These are phyloP conservation scores for Torulaspora pretoriensis DNA, from an alignment of 1,139 yeast species.

Conservation along the genomic window DNA sequence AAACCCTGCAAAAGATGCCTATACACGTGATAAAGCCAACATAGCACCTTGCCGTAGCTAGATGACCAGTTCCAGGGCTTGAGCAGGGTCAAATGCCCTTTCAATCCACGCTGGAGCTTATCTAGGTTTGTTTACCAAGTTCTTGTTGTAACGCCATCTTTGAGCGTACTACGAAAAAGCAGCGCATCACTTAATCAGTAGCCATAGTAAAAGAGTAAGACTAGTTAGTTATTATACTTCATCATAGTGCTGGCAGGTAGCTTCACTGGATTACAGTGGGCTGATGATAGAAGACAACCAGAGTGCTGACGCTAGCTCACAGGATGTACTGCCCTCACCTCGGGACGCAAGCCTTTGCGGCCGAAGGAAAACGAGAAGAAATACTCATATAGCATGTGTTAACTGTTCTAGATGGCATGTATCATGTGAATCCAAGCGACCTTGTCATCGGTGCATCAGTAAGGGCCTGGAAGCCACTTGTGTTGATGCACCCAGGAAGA, in stretches of 20 bases:
- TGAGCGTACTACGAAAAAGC: not conserved
- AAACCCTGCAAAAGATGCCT: not conserved
- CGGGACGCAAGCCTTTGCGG: not conserved
- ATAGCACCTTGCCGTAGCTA: no score
- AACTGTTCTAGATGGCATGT: conserved; percentile 85
- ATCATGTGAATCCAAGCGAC: conserved; percentile 78
- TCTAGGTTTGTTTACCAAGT: not conserved
- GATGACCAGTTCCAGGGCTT: no score
- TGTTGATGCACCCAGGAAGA: conserved; percentile 84
- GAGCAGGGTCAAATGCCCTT: not conserved
- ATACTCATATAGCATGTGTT: conserved; percentile 77
- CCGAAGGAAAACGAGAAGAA: conserved; percentile 30
- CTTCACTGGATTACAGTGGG: not conserved
- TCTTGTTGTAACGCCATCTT: not conserved
- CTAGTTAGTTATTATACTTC: not conserved
- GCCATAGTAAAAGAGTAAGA: not conserved
- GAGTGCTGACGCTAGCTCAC: not conserved
- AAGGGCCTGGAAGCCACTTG: conserved; percentile 71
- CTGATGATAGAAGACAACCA: conserved; percentile 1
- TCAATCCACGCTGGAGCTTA: not conserved
- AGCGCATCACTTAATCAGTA: not conserved
- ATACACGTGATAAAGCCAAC: conserved; percentile 1
- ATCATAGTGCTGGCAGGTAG: not conserved
- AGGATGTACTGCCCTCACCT: conserved; percentile 1
- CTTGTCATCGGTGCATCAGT: conserved; percentile 74